Conservation (phyloP, 495 filamentous ascomycete species). For the Neurospora sp. region DNA sequence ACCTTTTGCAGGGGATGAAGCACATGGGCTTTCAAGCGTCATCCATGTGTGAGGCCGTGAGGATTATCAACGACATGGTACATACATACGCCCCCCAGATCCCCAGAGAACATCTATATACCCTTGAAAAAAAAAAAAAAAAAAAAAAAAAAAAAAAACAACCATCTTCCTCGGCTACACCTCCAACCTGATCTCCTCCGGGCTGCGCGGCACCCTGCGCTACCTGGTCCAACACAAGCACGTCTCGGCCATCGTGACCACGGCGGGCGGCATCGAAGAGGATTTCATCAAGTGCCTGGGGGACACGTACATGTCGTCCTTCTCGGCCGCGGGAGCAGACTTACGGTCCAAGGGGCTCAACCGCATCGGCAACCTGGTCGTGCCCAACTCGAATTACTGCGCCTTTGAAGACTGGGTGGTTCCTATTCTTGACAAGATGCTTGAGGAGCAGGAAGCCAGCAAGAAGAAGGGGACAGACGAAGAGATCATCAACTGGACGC, state of each 20-base stretch:
- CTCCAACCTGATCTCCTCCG: constrained; percentile 92
- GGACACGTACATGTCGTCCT: constrained; percentile 83
- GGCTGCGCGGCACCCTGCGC: constrained; percentile 79
- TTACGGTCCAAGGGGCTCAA: constrained; percentile 80
- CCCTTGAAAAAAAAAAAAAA: neutral
- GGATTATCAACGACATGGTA: constrained; percentile 95
- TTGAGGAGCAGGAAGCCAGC: constrained; percentile 80
- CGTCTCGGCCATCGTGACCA: constrained; percentile 85
- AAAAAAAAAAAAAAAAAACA: constrained; percentile 33
- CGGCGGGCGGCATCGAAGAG: constrained; percentile 94
- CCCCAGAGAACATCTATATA: neutral
- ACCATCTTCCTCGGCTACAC: constrained; percentile 98
- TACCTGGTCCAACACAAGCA: constrained; percentile 88
- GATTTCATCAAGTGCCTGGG: constrained; percentile 97
- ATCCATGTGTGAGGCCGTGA: constrained; percentile 69
- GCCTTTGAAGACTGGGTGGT: constrained; percentile 95
- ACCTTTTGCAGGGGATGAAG: constrained; percentile 72
- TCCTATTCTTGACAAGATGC: constrained; percentile 82
- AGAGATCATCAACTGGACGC: constrained; percentile 61
- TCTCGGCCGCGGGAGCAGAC: constrained; percentile 60
- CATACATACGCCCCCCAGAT: constrained; percentile 7
- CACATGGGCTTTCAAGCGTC: constrained; percentile 89
- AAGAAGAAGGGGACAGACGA: constrained; percentile 51
- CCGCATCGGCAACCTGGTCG: constrained; percentile 90
- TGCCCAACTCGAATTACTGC: constrained; percentile 95